These are phyloP conservation scores for Sonneratia caseolaris DNA, from an alignment of 345 rosid species.

Conservation along the genomic window DNA sequence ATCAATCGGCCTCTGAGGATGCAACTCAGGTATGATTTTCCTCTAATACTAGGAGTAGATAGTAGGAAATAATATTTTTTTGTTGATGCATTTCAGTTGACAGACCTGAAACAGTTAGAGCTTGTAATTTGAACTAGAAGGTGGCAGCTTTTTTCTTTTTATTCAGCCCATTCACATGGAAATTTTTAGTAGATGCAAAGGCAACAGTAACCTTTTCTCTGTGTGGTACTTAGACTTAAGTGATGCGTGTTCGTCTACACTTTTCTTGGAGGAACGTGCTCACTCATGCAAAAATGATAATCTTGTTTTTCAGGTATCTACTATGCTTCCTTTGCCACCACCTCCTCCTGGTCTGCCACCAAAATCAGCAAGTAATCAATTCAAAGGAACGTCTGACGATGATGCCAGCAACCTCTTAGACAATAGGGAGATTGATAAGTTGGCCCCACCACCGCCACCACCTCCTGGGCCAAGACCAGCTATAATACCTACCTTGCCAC, in stretches of 20 bases:
- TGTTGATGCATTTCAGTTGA: background rate
- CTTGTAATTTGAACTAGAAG: background rate
- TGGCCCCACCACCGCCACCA: slow-evolving; percentile 87
- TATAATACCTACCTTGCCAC: slow-evolving; percentile 33
- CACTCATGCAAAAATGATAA: background rate
- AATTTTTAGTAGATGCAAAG: background rate
- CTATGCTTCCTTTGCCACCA: slow-evolving; percentile 44
- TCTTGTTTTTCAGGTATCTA: slow-evolving; percentile 28
- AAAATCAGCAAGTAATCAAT: slow-evolving; percentile 32
- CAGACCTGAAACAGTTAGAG: background rate
- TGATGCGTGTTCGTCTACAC: background rate
- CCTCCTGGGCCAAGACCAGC: slow-evolving; percentile 44
- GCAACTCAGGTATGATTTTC: slow-evolving; percentile 30
- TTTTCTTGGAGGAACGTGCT: background rate
- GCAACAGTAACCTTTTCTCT: background rate
- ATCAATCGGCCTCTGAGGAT: slow-evolving; percentile 38
- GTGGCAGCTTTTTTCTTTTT: background rate
- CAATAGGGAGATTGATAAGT: slow-evolving; percentile 29
- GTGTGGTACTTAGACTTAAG: too few species aligned
- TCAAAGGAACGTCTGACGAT: slow-evolving; percentile 32
- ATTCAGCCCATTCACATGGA: background rate
- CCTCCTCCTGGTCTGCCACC: slow-evolving; percentile 54
- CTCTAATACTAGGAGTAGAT: background rate
- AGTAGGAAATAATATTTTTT: background rate
- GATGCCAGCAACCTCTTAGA: slow-evolving; percentile 33